Conservation (phyloP, 2,329 filamentous ascomycete genomes). For the Fusarium sp. region DNA sequence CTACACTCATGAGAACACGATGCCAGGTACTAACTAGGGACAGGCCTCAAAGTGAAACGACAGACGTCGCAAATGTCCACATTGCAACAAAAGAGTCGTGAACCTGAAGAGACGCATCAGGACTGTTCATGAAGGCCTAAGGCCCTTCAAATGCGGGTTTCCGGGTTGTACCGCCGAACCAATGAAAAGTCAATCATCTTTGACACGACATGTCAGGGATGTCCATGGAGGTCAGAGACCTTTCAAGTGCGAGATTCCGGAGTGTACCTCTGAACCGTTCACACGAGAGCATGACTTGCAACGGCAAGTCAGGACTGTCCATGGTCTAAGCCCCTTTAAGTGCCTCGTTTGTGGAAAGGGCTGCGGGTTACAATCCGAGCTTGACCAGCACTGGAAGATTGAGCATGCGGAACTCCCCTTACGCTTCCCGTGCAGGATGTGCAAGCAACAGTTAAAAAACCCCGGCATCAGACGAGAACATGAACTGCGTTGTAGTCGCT, state of each 20-base stretch:
- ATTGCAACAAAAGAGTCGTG: too few relatives aligned
- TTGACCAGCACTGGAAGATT: not conserved
- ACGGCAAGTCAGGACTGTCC: not conserved
- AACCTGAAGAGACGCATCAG: too few relatives aligned
- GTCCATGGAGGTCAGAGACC: not conserved
- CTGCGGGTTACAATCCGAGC: not conserved
- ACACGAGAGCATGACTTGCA: not conserved
- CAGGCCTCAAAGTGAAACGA: not conserved
- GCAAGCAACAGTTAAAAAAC: not conserved
- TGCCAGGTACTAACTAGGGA: not conserved
- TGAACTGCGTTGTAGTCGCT: not conserved
- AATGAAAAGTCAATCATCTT: too few relatives aligned
- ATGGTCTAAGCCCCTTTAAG: not conserved
- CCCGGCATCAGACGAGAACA: not conserved
- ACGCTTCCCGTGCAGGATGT: not conserved
- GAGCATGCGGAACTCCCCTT: not conserved
- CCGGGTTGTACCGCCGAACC: not conserved
- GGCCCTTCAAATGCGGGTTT: not conserved
- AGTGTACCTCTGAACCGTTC: not conserved
- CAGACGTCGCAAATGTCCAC: not conserved
- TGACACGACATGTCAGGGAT: too few relatives aligned
- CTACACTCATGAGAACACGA: not conserved
- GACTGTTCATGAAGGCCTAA: not conserved
- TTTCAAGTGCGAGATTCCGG: not conserved
- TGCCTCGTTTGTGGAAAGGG: not conserved